Percentiles rank a stretch among this genome's conserved stretches.
Evolutionary conservation across 2,329 filamentous ascomycete species (phyloP).

Genomic region (Clarireedia monteithiana): DNA sequence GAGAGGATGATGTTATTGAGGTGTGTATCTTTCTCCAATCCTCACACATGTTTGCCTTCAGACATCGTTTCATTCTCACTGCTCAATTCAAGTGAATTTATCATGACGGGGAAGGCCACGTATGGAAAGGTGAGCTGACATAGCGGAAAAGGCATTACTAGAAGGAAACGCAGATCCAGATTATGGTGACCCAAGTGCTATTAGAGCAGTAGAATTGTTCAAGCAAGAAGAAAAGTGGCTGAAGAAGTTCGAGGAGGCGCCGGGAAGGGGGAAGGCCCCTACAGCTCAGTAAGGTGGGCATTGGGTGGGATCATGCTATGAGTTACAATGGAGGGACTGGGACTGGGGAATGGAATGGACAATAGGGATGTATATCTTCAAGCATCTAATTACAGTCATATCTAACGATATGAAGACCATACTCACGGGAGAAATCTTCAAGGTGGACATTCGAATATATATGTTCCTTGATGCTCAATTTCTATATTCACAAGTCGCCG

Average conservation of each 20-base stretch:
- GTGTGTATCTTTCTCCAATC: slow-evolving; percentile 27
- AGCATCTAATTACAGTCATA: too few species aligned
- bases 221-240: slow-evolving; percentile 45
- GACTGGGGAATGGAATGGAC: too few species aligned
- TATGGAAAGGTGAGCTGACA: not conserved
- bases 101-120: not conserved
- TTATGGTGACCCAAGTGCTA: slow-evolving; percentile 41
- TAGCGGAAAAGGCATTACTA: slow-evolving; percentile 32
- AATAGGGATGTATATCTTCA: too few species aligned
- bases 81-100: slow-evolving; percentile 72
- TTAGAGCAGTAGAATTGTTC: slow-evolving; percentile 43
- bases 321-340: too few species aligned
- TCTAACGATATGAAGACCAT: too few species aligned
- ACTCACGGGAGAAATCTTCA: too few species aligned
- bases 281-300: not conserved
- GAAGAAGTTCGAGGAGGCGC: slow-evolving; percentile 40
- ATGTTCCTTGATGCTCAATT: too few species aligned
- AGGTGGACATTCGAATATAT: too few species aligned
- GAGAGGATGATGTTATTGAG: slow-evolving; percentile 55
- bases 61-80: slow-evolving; percentile 42
- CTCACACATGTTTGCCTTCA: too few species aligned
- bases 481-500: too few species aligned
- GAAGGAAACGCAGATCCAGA: slow-evolving; percentile 48
- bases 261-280: slow-evolving; percentile 38
- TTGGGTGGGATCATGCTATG: too few species aligned